phyloP scores from a whole-genome alignment of 23 red algal species.

The Pyropia yezoensis region DNA sequence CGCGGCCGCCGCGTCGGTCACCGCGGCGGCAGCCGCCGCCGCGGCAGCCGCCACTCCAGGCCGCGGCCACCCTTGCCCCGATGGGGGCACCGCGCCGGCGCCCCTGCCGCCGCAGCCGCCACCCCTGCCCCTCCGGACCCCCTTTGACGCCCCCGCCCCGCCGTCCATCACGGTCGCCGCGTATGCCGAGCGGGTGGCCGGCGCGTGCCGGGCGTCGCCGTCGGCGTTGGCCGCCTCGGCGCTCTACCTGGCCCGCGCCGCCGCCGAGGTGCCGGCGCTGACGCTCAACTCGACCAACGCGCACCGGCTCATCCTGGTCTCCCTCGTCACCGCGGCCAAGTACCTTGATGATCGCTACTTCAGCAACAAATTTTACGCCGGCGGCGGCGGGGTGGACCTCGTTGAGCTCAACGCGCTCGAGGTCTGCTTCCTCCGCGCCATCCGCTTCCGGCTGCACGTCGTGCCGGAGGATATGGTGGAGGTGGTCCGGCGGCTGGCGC shows the following conservation, averaged over 20 bases:
- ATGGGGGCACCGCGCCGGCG: too few species aligned
- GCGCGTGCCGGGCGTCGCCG: background rate
- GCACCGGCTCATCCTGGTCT: constrained; percentile 29
- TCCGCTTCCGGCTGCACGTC: too few species aligned
- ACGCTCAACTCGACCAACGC: constrained; percentile 10
- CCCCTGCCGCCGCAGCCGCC: too few species aligned
- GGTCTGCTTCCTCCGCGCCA: background rate
- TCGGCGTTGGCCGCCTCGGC: background rate
- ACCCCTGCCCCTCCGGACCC: background rate
- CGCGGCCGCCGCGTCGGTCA: too few species aligned
- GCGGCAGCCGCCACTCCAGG: too few species aligned
- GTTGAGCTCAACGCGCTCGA: constrained; percentile 45
- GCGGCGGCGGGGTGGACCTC: constrained; percentile 21
- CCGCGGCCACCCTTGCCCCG: too few species aligned
- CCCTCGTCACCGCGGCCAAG: constrained; percentile 31
- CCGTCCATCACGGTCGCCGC: constrained; percentile 12
- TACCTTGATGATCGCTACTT: constrained; percentile 43
- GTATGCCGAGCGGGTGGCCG: constrained; percentile 1
- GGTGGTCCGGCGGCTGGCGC: too few species aligned
- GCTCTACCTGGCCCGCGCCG: constrained; percentile 3
- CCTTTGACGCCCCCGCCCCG: constrained; percentile 6
- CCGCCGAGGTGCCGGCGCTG: constrained; percentile 2
- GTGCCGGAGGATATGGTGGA: too few species aligned
- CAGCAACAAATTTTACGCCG: constrained; percentile 43
- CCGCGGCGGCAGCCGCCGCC: too few species aligned